Evolutionary conservation across 2,329 filamentous ascomycete species (phyloP), one percentile per base, ranked within the genome.

Genomic region (Zymoseptoria brevis): DNA sequence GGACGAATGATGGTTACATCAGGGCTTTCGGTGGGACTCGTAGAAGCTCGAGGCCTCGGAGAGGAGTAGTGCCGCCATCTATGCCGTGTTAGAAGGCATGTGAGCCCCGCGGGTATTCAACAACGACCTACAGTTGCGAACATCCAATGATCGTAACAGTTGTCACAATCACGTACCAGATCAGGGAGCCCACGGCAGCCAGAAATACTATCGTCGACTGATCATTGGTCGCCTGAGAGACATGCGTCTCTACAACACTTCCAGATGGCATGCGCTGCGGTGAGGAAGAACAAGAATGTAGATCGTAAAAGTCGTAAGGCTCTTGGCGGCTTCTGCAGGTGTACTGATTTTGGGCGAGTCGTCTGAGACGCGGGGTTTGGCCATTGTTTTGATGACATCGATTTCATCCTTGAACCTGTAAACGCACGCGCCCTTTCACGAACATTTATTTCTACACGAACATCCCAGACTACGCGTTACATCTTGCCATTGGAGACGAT

Each of bases 1-100:
- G 94, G 95, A 2, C 94, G 88, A 66, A 99, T 91, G 61, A 96
- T 82, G 30, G 94, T 97, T 68, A 99, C 82, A 76, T 90, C 86
- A 16, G 92, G 93, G 2, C 90, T 79, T 48, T 85, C 76, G 11
- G 50, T 45, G 3, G 45, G 52, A 4, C 62, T 55, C 7, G 60
- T 54, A 1, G 21, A 57, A 19, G 57, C 26, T 68, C 63, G 57
- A 51, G 71, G 74, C 51, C 69, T 62, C 50, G 70, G 73, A 56
- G 67, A 72, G 22, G 78, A 79, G 67, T 81, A 85, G 67, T 83
- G 76, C 57, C 78, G 77, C 70, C 80, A 80, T 77, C 83, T 85
- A 64, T 19, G 3, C 13, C 4, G 2, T n/a, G 35, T 45, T n/a
- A 45, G 35, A 45, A 45, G 13, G 16, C 35, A 45, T 45, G 1